Evolutionary conservation across 2,329 filamentous ascomycete species (phyloP).

Genomic region (Talaromyces atroroseus): DNA sequence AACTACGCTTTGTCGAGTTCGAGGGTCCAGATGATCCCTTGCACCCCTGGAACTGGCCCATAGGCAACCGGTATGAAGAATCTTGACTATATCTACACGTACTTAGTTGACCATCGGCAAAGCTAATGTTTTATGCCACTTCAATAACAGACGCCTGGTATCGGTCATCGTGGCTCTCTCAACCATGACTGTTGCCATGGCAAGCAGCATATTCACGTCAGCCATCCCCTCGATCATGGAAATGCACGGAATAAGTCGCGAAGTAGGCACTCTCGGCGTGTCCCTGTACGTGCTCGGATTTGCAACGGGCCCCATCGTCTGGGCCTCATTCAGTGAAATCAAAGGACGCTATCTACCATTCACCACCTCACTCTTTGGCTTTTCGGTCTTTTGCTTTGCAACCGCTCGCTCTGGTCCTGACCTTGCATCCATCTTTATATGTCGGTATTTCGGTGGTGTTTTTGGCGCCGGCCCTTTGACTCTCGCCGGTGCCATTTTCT

Average conservation of each 20-base stretch:
- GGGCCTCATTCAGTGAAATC: conserved; percentile 58
- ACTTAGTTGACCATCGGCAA: not conserved
- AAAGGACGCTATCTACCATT: conserved; percentile 56
- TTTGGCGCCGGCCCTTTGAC: conserved; percentile 60
- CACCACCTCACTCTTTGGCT: conserved; percentile 46
- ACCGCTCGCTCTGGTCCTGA: conserved; percentile 44
- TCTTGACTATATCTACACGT: too few relatives aligned
- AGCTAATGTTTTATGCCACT: not conserved
- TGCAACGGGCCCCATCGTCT: conserved; percentile 52
- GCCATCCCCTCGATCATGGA: conserved; percentile 12
- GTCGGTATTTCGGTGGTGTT: conserved; percentile 57
- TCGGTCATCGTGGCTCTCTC: conserved; percentile 7
- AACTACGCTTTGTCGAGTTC: conserved; percentile 6
- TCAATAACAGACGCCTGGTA: not conserved
- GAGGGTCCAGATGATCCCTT: conserved; percentile 10
- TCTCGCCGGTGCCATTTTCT: conserved; percentile 63
- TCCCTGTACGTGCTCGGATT: conserved; percentile 60
- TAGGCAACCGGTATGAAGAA: conserved; percentile 3
- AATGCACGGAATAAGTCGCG: conserved; percentile 30
- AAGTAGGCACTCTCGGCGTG: conserved; percentile 50
- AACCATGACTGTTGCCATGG: conserved; percentile 10
- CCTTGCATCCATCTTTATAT: conserved; percentile 53
- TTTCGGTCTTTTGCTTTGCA: conserved; percentile 60
- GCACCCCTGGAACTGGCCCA: conserved; percentile 10
- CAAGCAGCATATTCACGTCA: conserved; percentile 8